Conservation (phyloP, 306 rosid species). For the Urtica urens region DNA sequence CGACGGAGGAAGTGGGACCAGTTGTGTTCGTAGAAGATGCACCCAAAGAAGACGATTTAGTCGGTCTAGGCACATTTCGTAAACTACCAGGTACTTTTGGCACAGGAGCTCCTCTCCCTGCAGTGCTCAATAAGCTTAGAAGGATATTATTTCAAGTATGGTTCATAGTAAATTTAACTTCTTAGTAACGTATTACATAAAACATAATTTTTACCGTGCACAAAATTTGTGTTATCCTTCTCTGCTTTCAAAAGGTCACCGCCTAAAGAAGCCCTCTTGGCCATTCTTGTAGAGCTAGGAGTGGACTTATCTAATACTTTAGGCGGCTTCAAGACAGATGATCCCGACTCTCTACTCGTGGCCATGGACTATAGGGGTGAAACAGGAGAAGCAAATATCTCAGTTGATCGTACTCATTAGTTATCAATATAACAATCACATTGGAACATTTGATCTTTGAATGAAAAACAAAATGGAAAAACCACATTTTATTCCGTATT, state of each 20-base stretch:
- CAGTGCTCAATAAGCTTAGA: constrained; percentile 13
- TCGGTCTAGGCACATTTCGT: constrained; percentile 31
- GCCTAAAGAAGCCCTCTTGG: constrained; percentile 62
- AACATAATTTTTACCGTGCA: constrained; percentile 44
- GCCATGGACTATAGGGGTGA: constrained; percentile 33
- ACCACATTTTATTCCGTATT: too few species aligned
- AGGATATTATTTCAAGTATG: too few species aligned
- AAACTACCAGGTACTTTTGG: constrained; percentile 37
- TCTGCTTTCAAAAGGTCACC: constrained; percentile 34
- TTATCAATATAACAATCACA: too few species aligned
- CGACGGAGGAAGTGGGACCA: constrained; percentile 30
- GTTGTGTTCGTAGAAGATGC: constrained; percentile 33
- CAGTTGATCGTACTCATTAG: neutral
- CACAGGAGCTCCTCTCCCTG: constrained; percentile 46
- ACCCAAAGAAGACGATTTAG: constrained; percentile 33
- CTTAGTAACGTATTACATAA: too few species aligned
- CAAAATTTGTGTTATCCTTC: constrained; percentile 33
- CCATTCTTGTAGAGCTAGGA: constrained; percentile 36
- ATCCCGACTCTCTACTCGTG: constrained; percentile 27
- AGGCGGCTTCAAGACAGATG: constrained; percentile 38
- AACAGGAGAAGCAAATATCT: neutral
- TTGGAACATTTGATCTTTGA: too few species aligned
- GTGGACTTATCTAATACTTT: constrained; percentile 40
- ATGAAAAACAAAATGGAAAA: neutral
- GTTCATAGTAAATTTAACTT: too few species aligned